phyloP scores from a whole-genome alignment of 2,329 filamentous ascomycete species.

The Sarocladiaceae sp. region DNA sequence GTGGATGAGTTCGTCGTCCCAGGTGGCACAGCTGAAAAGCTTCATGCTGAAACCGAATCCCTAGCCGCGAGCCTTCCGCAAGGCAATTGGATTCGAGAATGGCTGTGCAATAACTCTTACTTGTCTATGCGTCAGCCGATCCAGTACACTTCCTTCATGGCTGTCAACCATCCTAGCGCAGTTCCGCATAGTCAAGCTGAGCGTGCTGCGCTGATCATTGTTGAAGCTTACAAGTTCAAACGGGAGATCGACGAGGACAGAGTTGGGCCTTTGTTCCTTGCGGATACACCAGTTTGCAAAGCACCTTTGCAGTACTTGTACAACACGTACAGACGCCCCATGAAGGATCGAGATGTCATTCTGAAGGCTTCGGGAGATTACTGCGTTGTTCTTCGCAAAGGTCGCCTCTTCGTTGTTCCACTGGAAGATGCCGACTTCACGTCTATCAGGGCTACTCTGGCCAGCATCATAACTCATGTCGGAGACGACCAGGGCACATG shows the following conservation, averaged over 20 bases:
- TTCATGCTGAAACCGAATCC: neutral
- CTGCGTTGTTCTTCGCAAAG: constrained; percentile 6
- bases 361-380: constrained; percentile 9
- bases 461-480: neutral
- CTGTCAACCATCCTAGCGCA: constrained; percentile 16
- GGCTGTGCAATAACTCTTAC: neutral
- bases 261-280: constrained; percentile 13
- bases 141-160: constrained; percentile 5
- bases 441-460: neutral
- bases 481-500: constrained; percentile 1
- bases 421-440: neutral
- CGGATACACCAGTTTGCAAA: constrained; percentile 19
- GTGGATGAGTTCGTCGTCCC: neutral
- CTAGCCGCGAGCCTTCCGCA: neutral
- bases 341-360: neutral
- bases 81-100: neutral
- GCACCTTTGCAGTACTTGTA: constrained; percentile 23
- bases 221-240: constrained; percentile 20
- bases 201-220: constrained; percentile 21
- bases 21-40: neutral
- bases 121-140: neutral
- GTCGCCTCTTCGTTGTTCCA: constrained; percentile 7
- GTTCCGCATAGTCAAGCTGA: constrained; percentile 20
- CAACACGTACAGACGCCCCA: constrained; percentile 22
- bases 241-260: constrained; percentile 16